phyloP scores from a whole-genome alignment of 2,329 filamentous ascomycete genomes.

The Clarireedia paspali region DNA sequence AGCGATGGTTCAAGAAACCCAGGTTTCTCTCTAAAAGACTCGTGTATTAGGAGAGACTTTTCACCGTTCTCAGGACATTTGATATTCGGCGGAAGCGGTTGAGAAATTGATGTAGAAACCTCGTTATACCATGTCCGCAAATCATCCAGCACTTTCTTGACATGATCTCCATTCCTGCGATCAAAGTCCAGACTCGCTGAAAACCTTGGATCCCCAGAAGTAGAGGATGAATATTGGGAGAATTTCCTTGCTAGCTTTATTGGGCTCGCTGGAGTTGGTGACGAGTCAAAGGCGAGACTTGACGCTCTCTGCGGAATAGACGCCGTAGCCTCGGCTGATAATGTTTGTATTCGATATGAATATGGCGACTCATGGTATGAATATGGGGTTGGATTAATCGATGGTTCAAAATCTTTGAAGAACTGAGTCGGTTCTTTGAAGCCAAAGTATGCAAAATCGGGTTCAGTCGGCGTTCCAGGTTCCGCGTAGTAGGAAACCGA shows the following conservation, averaged over 20 bases:
- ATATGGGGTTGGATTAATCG: neutral
- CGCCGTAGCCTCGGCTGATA: neutral
- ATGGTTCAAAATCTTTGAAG: neutral
- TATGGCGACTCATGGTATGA: neutral
- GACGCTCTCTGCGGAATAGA: constrained; percentile 1
- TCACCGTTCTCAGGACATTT: neutral
- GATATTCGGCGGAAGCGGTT: neutral
- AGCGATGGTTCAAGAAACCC: too few relatives aligned
- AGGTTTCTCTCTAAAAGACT: neutral
- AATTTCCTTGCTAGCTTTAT: neutral
- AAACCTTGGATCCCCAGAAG: neutral
- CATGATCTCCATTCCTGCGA: constrained; percentile 3
- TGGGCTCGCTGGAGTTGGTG: neutral
- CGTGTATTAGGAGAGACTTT: neutral
- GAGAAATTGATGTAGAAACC: constrained; percentile 4
- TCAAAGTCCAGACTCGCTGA: neutral
- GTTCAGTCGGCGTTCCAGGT: neutral
- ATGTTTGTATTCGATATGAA: neutral
- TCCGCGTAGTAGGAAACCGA: neutral
- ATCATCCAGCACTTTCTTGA: constrained; percentile 8
- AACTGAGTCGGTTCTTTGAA: neutral
- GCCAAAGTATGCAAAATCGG: neutral
- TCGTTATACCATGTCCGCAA: constrained; percentile 1
- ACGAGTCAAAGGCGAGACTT: neutral
- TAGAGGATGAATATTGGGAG: neutral